phyloP scores from a whole-genome alignment of 2,329 filamentous ascomycete genomes.

The Ophiostoma angusticollis region DNA sequence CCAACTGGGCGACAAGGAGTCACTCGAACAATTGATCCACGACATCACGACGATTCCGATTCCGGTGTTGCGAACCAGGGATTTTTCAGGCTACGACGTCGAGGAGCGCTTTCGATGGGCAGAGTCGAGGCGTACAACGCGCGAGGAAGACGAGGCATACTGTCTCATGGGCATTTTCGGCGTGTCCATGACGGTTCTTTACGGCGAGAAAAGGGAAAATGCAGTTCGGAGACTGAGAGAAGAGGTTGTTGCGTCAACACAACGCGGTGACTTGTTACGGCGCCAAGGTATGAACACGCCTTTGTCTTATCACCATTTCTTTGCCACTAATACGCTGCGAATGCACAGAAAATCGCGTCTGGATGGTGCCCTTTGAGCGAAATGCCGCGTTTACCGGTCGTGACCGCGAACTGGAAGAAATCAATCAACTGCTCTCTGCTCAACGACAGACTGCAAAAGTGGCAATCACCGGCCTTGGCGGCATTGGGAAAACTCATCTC shows the following conservation, averaged over 20 bases:
- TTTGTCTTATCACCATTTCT: no score
- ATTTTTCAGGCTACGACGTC: conserved; percentile 10
- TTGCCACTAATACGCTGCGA: background rate
- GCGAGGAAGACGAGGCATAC: conserved; percentile 13
- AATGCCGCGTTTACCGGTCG: conserved; percentile 19
- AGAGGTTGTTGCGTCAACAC: conserved; percentile 2
- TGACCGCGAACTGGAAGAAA: conserved; percentile 8
- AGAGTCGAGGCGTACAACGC: conserved; percentile 7
- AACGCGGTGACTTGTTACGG: background rate
- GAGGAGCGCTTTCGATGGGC: conserved; percentile 16
- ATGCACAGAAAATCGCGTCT: background rate
- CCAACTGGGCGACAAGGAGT: background rate
- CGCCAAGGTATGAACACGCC: background rate
- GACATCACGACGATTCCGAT: conserved; percentile 1
- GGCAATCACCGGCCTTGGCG: conserved; percentile 21
- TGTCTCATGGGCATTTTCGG: conserved; percentile 14
- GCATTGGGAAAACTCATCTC: conserved; percentile 27
- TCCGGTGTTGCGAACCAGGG: background rate
- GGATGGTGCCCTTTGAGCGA: conserved; percentile 15
- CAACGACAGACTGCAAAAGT: conserved; percentile 16
- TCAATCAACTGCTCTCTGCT: conserved; percentile 12
- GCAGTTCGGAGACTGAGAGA: conserved; percentile 9
- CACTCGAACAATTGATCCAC: background rate
- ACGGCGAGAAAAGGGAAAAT: conserved; percentile 10
- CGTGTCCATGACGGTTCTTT: conserved; percentile 12